Evolutionary conservation across 495 filamentous ascomycete genomes (phyloP).

Genomic region (Talaromyces proteolyticus): DNA sequence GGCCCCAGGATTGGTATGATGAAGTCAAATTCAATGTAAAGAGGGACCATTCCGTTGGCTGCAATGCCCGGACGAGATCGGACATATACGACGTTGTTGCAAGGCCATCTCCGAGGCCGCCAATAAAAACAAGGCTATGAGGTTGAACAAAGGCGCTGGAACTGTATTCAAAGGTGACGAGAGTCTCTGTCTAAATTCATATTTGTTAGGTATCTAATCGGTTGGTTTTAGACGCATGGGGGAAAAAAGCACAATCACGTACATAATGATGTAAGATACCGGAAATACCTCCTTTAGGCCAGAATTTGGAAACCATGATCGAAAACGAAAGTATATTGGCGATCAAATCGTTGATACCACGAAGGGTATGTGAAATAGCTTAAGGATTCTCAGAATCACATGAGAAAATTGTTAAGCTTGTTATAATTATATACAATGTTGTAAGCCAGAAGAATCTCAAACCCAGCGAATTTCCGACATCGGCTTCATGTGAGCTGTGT

Average conservation of each 20-base stretch:
- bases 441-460: neutral
- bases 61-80: conserved; percentile 44
- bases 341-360: neutral
- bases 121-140: conserved; percentile 74
- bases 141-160: conserved; percentile 23
- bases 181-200: conserved; percentile 32
- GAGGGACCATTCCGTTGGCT: conserved; percentile 55
- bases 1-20: conserved; percentile 69
- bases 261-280: conserved; percentile 54
- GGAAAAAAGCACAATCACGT: too few species aligned
- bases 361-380: neutral
- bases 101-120: conserved; percentile 76
- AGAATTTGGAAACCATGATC: conserved; percentile 44
- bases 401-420: neutral
- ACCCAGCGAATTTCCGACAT: conserved; percentile 3
- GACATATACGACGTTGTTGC: conserved; percentile 58
- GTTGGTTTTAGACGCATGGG: too few species aligned
- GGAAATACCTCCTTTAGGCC: conserved; percentile 41
- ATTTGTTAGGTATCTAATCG: conserved; percentile 1
- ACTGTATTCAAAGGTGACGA: conserved; percentile 40
- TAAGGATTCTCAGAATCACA: too few species aligned
- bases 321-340: neutral
- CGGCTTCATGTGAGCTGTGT: neutral
- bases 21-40: conserved; percentile 56
- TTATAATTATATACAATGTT: neutral